Percentiles rank a stretch among this genome's conserved stretches.
Evolutionary conservation across 1,284 basidiomycete genomes (phyloP).

Genomic region (Cutaneotrichosporon curvatum): DNA sequence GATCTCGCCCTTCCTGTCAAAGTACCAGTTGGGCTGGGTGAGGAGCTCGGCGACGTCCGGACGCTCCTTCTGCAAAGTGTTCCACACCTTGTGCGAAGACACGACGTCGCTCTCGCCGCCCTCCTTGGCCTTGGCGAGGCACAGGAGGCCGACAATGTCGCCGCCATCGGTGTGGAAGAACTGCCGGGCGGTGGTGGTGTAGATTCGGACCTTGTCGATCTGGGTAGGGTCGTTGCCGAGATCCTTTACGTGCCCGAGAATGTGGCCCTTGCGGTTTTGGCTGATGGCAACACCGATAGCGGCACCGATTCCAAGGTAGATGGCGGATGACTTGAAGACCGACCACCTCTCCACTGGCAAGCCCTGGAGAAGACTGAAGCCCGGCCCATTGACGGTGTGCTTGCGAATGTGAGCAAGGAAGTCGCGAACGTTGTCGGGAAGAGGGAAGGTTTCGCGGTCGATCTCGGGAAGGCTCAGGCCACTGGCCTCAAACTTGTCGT

Average conservation of each 20-base stretch:
- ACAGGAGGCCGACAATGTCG: slow-evolving; percentile 47
- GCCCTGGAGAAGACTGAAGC: slow-evolving; percentile 47
- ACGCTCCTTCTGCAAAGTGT: slow-evolving; percentile 44
- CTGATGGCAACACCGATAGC: slow-evolving; percentile 40
- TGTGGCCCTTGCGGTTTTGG: slow-evolving; percentile 47
- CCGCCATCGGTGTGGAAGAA: slow-evolving; percentile 44
- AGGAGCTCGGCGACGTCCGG: slow-evolving; percentile 47
- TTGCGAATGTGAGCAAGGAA: slow-evolving; percentile 27
- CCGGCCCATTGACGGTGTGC: slow-evolving; percentile 33
- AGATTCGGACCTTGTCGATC: slow-evolving; percentile 48
- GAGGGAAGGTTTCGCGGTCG: slow-evolving; percentile 28
- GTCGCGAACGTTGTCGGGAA: slow-evolving; percentile 11
- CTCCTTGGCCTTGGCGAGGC: slow-evolving; percentile 49
- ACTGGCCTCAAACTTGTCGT: slow-evolving; percentile 21
- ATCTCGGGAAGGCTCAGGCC: slow-evolving; percentile 26
- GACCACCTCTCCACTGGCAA: slow-evolving; percentile 43
- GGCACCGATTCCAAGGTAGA: slow-evolving; percentile 46
- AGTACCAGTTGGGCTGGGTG: slow-evolving; percentile 39
- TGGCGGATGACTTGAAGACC: slow-evolving; percentile 40
- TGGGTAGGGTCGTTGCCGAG: slow-evolving; percentile 48
- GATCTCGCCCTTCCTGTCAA: slow-evolving; percentile 45
- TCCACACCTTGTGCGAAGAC: slow-evolving; percentile 47
- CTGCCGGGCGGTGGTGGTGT: slow-evolving; percentile 46
- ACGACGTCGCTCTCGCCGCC: slow-evolving; percentile 49
- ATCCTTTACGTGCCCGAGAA: slow-evolving; percentile 48